Conservation (phyloP, 805 yeast species). For the Wickerhamomyces bovis region DNA sequence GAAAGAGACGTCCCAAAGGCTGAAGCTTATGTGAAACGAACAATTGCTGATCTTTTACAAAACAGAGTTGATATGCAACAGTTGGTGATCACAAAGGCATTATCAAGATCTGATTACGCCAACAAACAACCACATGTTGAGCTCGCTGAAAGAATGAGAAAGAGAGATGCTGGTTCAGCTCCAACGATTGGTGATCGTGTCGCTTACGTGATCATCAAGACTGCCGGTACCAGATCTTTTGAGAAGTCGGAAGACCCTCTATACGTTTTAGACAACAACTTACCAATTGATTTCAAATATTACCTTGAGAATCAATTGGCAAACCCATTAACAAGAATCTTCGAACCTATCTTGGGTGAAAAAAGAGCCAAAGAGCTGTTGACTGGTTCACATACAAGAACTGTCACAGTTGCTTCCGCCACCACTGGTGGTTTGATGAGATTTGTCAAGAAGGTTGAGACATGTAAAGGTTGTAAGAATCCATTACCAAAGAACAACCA, state of each 20-base stretch:
- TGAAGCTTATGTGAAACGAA: conserved; percentile 73
- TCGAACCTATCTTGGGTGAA: conserved; percentile 92
- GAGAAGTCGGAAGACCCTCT: conserved; percentile 97
- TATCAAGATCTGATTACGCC: conserved; percentile 80
- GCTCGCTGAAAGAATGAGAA: conserved; percentile 90
- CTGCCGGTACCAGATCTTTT: conserved; percentile 77
- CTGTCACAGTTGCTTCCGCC: conserved; percentile 50
- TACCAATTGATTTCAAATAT: conserved; percentile 92
- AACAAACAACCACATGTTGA: conserved; percentile 98
- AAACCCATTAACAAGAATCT: conserved; percentile 88
- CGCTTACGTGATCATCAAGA: conserved; percentile 86
- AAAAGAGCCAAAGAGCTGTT: conserved; percentile 71
- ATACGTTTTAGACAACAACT: conserved; percentile 82
- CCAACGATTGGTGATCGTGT: conserved; percentile 97
- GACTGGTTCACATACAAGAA: conserved; percentile 79
- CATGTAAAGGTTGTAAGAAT: conserved; percentile 83
- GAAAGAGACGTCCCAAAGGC: conserved; percentile 86
- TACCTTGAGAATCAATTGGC: conserved; percentile 89
- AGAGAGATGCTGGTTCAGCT: conserved; percentile 96
- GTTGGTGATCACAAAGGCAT: conserved; percentile 87
- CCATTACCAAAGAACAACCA: conserved; percentile 56
- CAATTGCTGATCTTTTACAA: conserved; percentile 85
- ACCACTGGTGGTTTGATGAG: conserved; percentile 78
- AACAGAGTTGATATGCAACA: conserved; percentile 90
- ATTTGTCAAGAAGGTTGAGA: conserved; percentile 83